Conservation (phyloP, 257 asterid species). For the Cinchona pubescens region DNA sequence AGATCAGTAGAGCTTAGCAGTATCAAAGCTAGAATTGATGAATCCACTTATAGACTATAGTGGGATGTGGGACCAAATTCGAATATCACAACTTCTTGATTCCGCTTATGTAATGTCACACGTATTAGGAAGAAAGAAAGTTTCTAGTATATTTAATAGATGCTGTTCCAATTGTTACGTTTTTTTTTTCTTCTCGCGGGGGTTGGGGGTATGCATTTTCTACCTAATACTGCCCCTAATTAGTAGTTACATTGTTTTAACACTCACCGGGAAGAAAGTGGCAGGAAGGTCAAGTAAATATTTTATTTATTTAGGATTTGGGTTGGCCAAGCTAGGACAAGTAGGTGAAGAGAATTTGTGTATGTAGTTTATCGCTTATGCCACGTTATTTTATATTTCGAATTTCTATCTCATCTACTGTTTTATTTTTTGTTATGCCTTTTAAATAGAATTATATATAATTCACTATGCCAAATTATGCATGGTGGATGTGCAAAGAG, state of each 20-base stretch:
- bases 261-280: no score
- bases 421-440: no score
- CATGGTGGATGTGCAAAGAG: no score
- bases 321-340: background rate
- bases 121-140: background rate
- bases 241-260: no score
- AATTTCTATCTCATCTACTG: no score
- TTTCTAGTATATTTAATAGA: background rate
- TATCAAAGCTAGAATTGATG: slow-evolving; percentile 4
- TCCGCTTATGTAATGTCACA: background rate
- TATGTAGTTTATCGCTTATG: background rate
- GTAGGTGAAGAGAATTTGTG: background rate
- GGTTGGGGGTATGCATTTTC: no score
- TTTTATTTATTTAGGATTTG: background rate
- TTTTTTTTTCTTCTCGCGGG: no score
- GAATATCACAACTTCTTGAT: slow-evolving; percentile 7
- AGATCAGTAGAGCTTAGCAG: background rate
- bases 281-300: no score
- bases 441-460: no score
- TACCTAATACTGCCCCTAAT: no score
- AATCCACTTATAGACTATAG: slow-evolving; percentile 16
- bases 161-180: background rate
- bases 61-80: slow-evolving; percentile 30
- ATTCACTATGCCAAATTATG: no score
- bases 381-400: no score